Percentiles rank a stretch among this genome's conserved stretches.
Conservation (phyloP, 495 filamentous ascomycete genomes). For the Physcia stellaris region DNA sequence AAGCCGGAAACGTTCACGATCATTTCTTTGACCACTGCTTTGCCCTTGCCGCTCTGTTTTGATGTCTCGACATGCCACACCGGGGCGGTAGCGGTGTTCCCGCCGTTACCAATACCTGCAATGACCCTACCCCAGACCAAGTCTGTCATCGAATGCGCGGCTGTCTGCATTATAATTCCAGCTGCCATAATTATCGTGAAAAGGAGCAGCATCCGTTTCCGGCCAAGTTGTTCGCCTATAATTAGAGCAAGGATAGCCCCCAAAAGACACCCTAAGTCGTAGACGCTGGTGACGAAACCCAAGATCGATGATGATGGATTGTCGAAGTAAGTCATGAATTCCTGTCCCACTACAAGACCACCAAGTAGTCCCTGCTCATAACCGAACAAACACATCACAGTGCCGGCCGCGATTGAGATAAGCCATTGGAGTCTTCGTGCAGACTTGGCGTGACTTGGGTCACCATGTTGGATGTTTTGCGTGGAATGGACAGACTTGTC, state of each 20-base stretch:
- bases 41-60: slow-evolving; percentile 7
- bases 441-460: no score
- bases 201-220: slow-evolving; percentile 12
- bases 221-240: slow-evolving; percentile 10
- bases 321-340: slow-evolving; percentile 10
- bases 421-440: slow-evolving; percentile 3
- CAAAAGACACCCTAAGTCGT: slow-evolving; percentile 12
- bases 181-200: slow-evolving; percentile 12
- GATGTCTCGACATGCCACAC: slow-evolving; percentile 15
- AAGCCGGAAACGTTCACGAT: slow-evolving; percentile 12
- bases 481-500: no score
- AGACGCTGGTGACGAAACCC: slow-evolving; percentile 12
- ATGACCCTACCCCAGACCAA: slow-evolving; percentile 11
- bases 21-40: slow-evolving; percentile 15
- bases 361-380: slow-evolving; percentile 23
- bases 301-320: slow-evolving; percentile 7
- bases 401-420: slow-evolving; percentile 12
- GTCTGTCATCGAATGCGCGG: slow-evolving; percentile 9
- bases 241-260: slow-evolving; percentile 10
- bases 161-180: slow-evolving; percentile 12
- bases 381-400: slow-evolving; percentile 18
- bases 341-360: slow-evolving; percentile 15
- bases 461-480: no score
- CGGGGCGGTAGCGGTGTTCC: slow-evolving; percentile 12
- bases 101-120: slow-evolving; percentile 12